These are phyloP conservation scores for Ottelia alismoides DNA, from an alignment of 106 monocot species.

Conservation along the genomic window DNA sequence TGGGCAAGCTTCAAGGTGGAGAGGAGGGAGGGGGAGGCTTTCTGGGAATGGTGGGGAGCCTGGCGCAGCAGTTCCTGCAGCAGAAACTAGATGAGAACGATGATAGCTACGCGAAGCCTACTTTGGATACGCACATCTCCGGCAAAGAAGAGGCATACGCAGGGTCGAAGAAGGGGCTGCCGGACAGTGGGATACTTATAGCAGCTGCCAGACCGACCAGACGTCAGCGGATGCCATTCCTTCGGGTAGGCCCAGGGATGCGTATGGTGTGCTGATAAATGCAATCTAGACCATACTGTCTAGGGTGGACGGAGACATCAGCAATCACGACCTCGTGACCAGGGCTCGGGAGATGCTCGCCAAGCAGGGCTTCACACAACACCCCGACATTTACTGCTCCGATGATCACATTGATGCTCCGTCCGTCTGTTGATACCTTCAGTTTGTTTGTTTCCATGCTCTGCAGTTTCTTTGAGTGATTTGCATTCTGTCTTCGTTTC, in stretches of 20 bases:
- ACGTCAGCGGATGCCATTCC: constrained; percentile 82
- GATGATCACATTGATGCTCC: constrained; percentile 47
- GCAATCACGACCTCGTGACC: constrained; percentile 58
- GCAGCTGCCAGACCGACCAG: constrained; percentile 89
- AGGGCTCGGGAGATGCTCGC: constrained; percentile 48
- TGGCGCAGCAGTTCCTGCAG: constrained; percentile 69
- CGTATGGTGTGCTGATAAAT: constrained; percentile 90
- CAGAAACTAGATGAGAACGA: constrained; percentile 58
- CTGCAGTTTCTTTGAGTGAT: no score
- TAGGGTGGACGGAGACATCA: constrained; percentile 29
- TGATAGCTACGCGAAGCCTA: constrained; percentile 47
- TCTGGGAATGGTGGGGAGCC: constrained; percentile 54
- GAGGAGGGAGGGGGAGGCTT: constrained; percentile 39
- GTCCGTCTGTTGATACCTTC: constrained; percentile 52
- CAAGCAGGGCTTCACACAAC: constrained; percentile 57
- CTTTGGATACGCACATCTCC: constrained; percentile 37
- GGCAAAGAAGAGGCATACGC: constrained; percentile 58
- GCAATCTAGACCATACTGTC: constrained; percentile 69
- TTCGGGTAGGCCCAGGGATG: constrained; percentile 10
- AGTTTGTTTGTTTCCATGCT: no score
- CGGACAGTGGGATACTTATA: constrained; percentile 73
- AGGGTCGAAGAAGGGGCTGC: constrained; percentile 36
- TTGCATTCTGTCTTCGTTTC: no score
- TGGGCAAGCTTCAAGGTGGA: constrained; percentile 38
- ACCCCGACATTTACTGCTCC: constrained; percentile 80